Base-by-base conservation (phyloP, 2,329 filamentous ascomycete genomes). In the Aspergillus sp. region DNA sequence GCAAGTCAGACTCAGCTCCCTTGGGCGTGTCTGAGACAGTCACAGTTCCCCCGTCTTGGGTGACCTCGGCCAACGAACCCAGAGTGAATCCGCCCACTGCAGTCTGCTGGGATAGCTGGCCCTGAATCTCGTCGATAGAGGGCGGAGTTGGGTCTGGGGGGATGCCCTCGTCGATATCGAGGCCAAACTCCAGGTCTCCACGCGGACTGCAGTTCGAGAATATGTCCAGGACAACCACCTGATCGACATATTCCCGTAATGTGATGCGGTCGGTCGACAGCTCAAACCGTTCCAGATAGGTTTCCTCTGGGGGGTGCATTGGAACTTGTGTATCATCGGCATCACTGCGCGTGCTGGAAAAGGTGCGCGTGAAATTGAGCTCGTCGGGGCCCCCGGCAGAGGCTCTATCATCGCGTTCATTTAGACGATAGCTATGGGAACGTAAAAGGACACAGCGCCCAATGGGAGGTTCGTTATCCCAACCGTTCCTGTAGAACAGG, bases 351-450 rank as follows among this genome's bases (percentile, higher is more conserved):
- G 51, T 57, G 27, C 23, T 55, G 27, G 63, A 52, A 50, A 65
- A 62, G 5, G 52, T 37, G 35, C 63, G 60, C n/a, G 59, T 64
- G 54, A 64, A 65, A 14, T 50, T 58, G 3, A 65, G 54, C 14
- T 24, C 43, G 3, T 65, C 61, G 2, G 61, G 61, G 6, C 45
- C 61, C 23, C 53, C 53, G 15, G 58, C 59, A 1, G 48, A 35
- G n/a, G 60, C 54, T 0, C 19, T n/a, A 39, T 61, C 52, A 14
- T 56, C 19, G 6, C 31, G 33, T 43, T 57, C 11, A 23, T 58
- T 55, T 9, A 64, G 35, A 31, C 62, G 62, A 52, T 65, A 65
- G 35, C 58, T 57, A 27, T 63, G 58, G 11, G 62, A 65, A 35
- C 57, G 56, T 1, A 63, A 2, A 1, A 64, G 55, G 2, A 64